Evolutionary conservation across 2,329 filamentous ascomycete species (phyloP), one percentile per base, ranked within the genome.

Genomic region (Cytospora piceicola): DNA sequence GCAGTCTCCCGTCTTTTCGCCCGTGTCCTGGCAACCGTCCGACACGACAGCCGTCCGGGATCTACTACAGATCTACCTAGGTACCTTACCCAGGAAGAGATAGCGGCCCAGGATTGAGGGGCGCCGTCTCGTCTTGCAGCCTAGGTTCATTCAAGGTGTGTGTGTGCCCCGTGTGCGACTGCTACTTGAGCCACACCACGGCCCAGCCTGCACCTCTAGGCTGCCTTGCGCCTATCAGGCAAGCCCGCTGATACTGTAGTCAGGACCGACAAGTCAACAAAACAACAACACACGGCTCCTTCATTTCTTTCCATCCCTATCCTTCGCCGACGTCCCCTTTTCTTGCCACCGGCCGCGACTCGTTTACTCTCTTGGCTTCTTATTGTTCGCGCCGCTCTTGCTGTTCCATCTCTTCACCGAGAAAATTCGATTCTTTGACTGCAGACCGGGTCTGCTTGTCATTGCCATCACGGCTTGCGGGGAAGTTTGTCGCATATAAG

Each of bases 191-290:
- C 52, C 52, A 49, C 52, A 54, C 52, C 52, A 56, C 36, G 32
- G n/a, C 60, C 60, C 49, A 56, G 36, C 60, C 60, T 61, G 52
- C 53, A 51, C 61, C 24, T 42, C 29, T 29, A 63, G 60, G 36
- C 39, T 39, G 53, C 30, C 27, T 63, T 46, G 30, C 42, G 61
- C 53, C 56, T 63, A 63, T 57, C 60, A 63, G 49, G 39, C 52
- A 56, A 62, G 60, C 60, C 60, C 36, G 60, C 60, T 56, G 39
- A 53, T 57, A 63, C 52, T 42, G 30, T 30, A 63, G 60, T 52
- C 30, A 51, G 39, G 61, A 63, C 61, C 24, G 53, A 55, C 42
- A 57, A 46, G 61, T 51, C 61, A 63, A 63, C 61, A 63, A 57
- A 29, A 63, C 59, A 46, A 67, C 46, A 60, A 64, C 55, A 58